phyloP scores from a whole-genome alignment of 2,329 filamentous ascomycete genomes.

The Alternaria viburni region DNA sequence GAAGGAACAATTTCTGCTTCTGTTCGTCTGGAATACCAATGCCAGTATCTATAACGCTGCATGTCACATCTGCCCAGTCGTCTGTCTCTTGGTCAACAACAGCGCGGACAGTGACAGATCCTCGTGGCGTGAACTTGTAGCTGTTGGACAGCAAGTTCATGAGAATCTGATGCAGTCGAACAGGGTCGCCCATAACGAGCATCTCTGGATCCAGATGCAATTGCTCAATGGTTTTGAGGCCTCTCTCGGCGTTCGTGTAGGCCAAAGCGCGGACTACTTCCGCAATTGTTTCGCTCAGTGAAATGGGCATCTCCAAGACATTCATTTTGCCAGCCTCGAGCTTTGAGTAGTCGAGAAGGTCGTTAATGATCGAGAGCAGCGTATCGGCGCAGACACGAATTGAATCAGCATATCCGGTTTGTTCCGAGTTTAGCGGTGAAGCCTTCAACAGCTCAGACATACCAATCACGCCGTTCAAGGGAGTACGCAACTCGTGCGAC shows the following conservation, averaged over 20 bases:
- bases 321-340: conserved; percentile 61
- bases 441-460: conserved; percentile 68
- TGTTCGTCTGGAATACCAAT: conserved; percentile 88
- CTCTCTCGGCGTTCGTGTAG: conserved; percentile 67
- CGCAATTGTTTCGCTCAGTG: conserved; percentile 63
- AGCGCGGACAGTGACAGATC: conserved; percentile 83
- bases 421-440: conserved; percentile 62
- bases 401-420: conserved; percentile 67
- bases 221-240: conserved; percentile 64
- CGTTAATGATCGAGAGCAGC: conserved; percentile 60
- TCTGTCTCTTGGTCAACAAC: conserved; percentile 73
- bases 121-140: conserved; percentile 89
- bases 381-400: conserved; percentile 69
- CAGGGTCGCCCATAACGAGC: conserved; percentile 59
- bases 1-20: conserved; percentile 84
- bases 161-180: conserved; percentile 58
- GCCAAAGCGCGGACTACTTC: conserved; percentile 69
- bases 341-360: conserved; percentile 60
- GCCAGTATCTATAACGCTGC: conserved; percentile 87
- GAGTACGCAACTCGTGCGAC: conserved; percentile 64
- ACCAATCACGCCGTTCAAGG: conserved; percentile 61
- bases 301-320: conserved; percentile 65
- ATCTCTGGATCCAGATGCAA: conserved; percentile 62
- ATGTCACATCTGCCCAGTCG: conserved; percentile 75
- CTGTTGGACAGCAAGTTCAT: conserved; percentile 91